Evolutionary conservation across 1,284 basidiomycete species (phyloP).

Genomic region (Rhodotorula sp.): DNA sequence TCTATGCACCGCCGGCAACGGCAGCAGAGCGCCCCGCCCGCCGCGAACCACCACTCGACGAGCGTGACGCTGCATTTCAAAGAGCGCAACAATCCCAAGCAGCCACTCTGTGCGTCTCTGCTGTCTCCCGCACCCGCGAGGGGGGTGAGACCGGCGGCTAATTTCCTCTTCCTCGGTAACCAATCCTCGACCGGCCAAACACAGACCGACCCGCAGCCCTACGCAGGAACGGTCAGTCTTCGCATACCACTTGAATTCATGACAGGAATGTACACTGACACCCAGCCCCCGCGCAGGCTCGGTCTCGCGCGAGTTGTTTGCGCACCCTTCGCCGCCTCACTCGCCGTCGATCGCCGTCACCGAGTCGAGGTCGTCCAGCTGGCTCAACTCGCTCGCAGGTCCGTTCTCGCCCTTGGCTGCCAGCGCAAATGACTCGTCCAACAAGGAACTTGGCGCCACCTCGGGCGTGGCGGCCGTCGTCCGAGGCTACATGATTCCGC

Average conservation of each 20-base stretch:
- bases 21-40: background rate
- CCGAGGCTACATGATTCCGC: conserved; percentile 22
- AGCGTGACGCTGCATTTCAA: conserved; percentile 27
- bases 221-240: conserved; percentile 16
- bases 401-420: conserved; percentile 22
- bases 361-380: conserved; percentile 16
- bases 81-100: conserved; percentile 6
- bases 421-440: background rate
- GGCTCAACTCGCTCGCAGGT: conserved; percentile 24
- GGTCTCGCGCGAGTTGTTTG: conserved; percentile 1
- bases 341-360: conserved; percentile 20
- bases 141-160: background rate
- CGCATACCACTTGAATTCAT: too few species aligned
- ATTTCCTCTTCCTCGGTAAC: background rate
- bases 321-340: conserved; percentile 17
- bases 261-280: background rate
- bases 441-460: conserved; percentile 8
- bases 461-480: background rate
- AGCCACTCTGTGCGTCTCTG: conserved; percentile 22
- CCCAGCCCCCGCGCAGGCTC: background rate
- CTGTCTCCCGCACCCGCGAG: background rate
- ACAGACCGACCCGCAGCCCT: conserved; percentile 36
- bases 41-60: background rate
- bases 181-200: conserved; percentile 26
- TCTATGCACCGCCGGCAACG: conserved; percentile 2